These are phyloP conservation scores for Chrysanthemum makinoi DNA, from an alignment of 129 eudicot species.

Conservation along the genomic window DNA sequence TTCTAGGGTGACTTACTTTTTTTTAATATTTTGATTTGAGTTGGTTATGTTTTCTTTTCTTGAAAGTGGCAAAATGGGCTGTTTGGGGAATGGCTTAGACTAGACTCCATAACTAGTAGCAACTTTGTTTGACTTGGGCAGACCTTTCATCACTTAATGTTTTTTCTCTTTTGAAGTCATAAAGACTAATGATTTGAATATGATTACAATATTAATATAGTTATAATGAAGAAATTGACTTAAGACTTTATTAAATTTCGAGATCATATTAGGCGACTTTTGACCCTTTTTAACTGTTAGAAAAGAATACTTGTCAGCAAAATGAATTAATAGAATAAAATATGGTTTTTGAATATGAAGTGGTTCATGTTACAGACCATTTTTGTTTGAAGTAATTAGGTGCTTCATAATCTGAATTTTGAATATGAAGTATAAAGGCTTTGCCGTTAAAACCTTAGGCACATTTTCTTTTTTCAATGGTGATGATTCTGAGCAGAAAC, in stretches of 20 bases:
- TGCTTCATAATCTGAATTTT: neutral
- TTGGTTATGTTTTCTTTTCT: neutral
- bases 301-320: neutral
- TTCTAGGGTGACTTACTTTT: neutral
- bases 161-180: neutral
- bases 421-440: neutral
- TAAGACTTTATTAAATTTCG: neutral
- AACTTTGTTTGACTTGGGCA: neutral
- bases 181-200: neutral
- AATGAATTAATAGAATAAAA: neutral
- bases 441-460: neutral
- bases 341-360: no score
- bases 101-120: neutral
- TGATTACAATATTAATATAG: neutral
- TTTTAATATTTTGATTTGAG: neutral
- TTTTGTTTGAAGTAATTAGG: neutral
- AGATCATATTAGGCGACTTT: neutral
- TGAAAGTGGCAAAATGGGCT: neutral
- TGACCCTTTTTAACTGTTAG: neutral
- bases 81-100: neutral
- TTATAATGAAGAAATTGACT: neutral
- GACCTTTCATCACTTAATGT: neutral
- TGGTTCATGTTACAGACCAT: neutral
- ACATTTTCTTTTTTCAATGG: neutral
- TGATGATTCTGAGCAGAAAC: neutral